Evolutionary conservation across 2,329 filamentous ascomycete genomes (phyloP).

Genomic region (Aspergillus jensenii): DNA sequence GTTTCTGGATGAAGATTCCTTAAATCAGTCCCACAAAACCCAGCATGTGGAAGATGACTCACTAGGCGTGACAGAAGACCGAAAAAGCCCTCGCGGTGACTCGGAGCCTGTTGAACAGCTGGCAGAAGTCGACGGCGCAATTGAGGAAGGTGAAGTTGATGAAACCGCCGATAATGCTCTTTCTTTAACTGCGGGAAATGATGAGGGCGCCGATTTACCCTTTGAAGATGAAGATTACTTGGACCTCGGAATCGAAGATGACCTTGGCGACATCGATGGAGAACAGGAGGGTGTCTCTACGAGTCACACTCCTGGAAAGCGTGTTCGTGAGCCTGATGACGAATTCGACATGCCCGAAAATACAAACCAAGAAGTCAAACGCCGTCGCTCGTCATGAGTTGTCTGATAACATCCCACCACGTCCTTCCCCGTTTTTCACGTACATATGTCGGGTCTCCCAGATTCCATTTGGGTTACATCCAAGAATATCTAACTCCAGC

Average conservation of each 20-base stretch:
- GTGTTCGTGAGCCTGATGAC: slow-evolving; percentile 37
- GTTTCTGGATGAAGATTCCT: slow-evolving; percentile 14
- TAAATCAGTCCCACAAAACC: slow-evolving; percentile 14
- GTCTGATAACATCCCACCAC: not conserved
- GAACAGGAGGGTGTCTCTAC: slow-evolving; percentile 19
- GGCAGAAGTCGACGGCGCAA: slow-evolving; percentile 12
- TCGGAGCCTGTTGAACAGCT: slow-evolving; percentile 11
- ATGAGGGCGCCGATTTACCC: slow-evolving; percentile 25
- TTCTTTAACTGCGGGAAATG: slow-evolving; percentile 5
- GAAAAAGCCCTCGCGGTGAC: slow-evolving; percentile 26
- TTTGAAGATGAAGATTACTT: slow-evolving; percentile 39
- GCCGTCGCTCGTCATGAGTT: slow-evolving; percentile 49
- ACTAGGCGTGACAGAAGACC: slow-evolving; percentile 33
- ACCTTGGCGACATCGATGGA: slow-evolving; percentile 23
- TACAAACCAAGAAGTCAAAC: slow-evolving; percentile 49
- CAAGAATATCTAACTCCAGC: slow-evolving; percentile 10
- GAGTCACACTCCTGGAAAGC: slow-evolving; percentile 30
- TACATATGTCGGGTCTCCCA: not conserved
- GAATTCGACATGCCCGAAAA: slow-evolving; percentile 29
- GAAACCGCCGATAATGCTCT: slow-evolving; percentile 18
- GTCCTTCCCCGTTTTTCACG: slow-evolving; percentile 1
- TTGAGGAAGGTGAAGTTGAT: slow-evolving; percentile 17
- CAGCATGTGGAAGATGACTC: slow-evolving; percentile 28
- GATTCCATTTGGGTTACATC: not conserved
- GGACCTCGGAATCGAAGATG: slow-evolving; percentile 31